phyloP scores from a whole-genome alignment of 2,329 filamentous ascomycete species.

The Stagonosporopsis cucurbitacearum region DNA sequence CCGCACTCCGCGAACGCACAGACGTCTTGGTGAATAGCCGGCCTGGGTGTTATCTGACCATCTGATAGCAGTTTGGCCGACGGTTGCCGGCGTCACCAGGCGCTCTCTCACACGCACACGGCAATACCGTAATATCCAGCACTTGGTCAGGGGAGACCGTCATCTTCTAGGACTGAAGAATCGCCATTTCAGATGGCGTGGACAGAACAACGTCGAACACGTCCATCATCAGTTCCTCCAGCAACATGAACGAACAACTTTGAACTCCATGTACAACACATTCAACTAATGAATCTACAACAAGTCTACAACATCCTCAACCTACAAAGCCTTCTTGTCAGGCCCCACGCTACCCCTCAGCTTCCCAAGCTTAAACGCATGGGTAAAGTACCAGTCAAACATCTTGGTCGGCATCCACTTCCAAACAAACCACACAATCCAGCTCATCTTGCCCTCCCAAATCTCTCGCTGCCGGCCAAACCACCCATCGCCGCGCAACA shows the following conservation, averaged over 20 bases:
- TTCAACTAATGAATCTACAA: too few relatives aligned
- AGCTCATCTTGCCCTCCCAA: slow-evolving; percentile 61
- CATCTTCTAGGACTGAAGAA: too few relatives aligned
- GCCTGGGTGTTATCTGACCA: slow-evolving; percentile 8
- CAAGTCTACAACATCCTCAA: not conserved
- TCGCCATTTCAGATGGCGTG: too few relatives aligned
- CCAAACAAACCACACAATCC: slow-evolving; percentile 57
- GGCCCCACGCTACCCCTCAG: slow-evolving; percentile 46
- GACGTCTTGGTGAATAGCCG: slow-evolving; percentile 9
- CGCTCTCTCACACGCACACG: not conserved
- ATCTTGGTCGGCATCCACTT: slow-evolving; percentile 55
- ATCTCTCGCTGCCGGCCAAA: slow-evolving; percentile 55
- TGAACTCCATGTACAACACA: too few relatives aligned
- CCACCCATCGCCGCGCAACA: slow-evolving; percentile 51
- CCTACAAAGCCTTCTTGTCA: slow-evolving; percentile 37
- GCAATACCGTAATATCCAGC: too few relatives aligned
- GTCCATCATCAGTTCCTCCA: too few relatives aligned
- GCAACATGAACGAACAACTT: too few relatives aligned
- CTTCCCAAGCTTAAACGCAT: slow-evolving; percentile 61
- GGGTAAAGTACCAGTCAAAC: slow-evolving; percentile 55
- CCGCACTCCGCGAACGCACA: slow-evolving; percentile 16
- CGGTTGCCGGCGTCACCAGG: not conserved
- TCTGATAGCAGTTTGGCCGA: slow-evolving; percentile 3
- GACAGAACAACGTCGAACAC: too few relatives aligned
- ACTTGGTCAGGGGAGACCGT: too few relatives aligned